Percentiles rank a stretch among this genome's conserved stretches.
Conservation (phyloP, 2,329 filamentous ascomycete species). For the Neurospora crassa region DNA sequence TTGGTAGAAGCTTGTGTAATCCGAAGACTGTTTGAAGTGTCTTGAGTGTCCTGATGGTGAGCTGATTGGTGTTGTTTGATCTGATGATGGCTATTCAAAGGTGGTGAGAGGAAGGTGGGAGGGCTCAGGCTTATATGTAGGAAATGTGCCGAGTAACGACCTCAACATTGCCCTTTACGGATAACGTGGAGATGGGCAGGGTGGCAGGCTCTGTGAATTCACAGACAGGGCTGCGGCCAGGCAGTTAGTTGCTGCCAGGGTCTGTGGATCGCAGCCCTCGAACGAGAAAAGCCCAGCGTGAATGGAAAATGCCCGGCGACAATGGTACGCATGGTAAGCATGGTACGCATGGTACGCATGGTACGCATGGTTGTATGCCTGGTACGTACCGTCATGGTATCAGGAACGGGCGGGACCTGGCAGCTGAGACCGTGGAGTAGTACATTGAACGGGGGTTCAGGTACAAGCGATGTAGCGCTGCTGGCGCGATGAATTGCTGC, state of each 20-base stretch:
- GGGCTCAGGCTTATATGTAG: slow-evolving; percentile 17
- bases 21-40: background rate
- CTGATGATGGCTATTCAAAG: slow-evolving; percentile 14
- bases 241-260: slow-evolving; percentile 7
- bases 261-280: slow-evolving; percentile 8
- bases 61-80: slow-evolving; percentile 10
- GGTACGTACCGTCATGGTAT: slow-evolving; percentile 1
- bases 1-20: slow-evolving; percentile 4
- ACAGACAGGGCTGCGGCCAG: slow-evolving; percentile 17
- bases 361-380: background rate
- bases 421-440: slow-evolving; percentile 5
- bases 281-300: background rate
- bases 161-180: slow-evolving; percentile 17
- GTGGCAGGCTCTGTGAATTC: slow-evolving; percentile 6
- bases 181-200: slow-evolving; percentile 11
- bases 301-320: background rate
- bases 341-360: slow-evolving; percentile 5
- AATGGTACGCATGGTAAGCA: slow-evolving; percentile 2
- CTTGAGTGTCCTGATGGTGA: slow-evolving; percentile 5
- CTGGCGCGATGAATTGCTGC: slow-evolving; percentile 4
- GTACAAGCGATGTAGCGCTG: slow-evolving; percentile 9
- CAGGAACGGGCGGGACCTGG: slow-evolving; percentile 6
- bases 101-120: slow-evolving; percentile 9
- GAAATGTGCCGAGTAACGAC: slow-evolving; percentile 13
- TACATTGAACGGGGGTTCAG: slow-evolving; percentile 8